Evolutionary conservation across 2,329 filamentous ascomycete genomes (phyloP).

Genomic region (Plenodomus lindquistii): DNA sequence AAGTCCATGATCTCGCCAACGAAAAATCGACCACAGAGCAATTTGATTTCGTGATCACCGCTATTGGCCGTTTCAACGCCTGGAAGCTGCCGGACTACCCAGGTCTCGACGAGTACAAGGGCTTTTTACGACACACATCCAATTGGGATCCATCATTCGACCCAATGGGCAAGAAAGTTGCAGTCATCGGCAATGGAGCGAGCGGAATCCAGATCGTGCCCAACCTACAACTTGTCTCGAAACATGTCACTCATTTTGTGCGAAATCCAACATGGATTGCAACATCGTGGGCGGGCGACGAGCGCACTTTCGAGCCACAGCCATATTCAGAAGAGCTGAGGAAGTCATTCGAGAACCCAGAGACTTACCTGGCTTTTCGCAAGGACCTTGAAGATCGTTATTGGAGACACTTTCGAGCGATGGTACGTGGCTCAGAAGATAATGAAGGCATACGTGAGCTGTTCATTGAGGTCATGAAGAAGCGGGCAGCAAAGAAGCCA

Average conservation of each 20-base stretch:
- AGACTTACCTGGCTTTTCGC: conserved; percentile 58
- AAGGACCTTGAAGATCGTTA: conserved; percentile 58
- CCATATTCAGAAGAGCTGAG: conserved; percentile 56
- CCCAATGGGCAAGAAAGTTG: conserved; percentile 61
- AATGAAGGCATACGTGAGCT: conserved; percentile 37
- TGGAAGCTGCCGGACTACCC: conserved; percentile 39
- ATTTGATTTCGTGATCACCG: conserved; percentile 46
- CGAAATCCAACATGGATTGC: conserved; percentile 61
- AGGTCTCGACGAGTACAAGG: conserved; percentile 33
- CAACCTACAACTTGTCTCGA: conserved; percentile 59
- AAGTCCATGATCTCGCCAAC: conserved; percentile 56
- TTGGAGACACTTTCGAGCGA: conserved; percentile 56
- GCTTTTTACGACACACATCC: conserved; percentile 34
- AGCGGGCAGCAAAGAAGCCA: conserved; percentile 45
- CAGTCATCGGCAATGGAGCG: conserved; percentile 67
- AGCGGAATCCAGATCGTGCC: conserved; percentile 67
- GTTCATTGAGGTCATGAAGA: conserved; percentile 43
- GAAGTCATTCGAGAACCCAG: conserved; percentile 62
- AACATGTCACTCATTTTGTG: conserved; percentile 56
- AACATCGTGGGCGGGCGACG: conserved; percentile 57
- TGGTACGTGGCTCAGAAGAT: conserved; percentile 44
- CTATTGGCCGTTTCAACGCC: conserved; percentile 36
- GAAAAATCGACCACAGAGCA: conserved; percentile 21
- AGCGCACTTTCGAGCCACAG: conserved; percentile 49
- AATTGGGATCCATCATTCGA: conserved; percentile 49